Conservation (phyloP, 2,329 filamentous ascomycete genomes). For the Colletotrichum truncatum region DNA sequence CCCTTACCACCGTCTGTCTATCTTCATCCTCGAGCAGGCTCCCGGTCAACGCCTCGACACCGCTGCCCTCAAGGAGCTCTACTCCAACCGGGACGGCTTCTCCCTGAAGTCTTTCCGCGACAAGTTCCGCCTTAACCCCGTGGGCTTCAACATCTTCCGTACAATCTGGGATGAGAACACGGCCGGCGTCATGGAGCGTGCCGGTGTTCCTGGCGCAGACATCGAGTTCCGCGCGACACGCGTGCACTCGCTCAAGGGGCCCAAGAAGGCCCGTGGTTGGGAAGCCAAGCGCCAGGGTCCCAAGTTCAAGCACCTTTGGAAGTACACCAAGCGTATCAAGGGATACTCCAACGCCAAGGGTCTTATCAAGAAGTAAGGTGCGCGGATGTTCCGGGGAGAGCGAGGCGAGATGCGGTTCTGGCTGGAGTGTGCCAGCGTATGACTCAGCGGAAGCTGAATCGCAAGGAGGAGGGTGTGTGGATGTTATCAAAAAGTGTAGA, state of each 20-base stretch:
- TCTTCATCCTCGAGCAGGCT: slow-evolving; percentile 86
- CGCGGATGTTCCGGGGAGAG: background rate
- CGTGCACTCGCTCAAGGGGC: slow-evolving; percentile 72
- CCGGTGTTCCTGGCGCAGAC: slow-evolving; percentile 78
- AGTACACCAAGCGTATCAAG: slow-evolving; percentile 69
- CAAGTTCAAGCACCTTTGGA: slow-evolving; percentile 73
- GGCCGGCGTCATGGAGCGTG: slow-evolving; percentile 84
- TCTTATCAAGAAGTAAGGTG: slow-evolving; percentile 46
- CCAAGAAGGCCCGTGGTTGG: slow-evolving; percentile 70
- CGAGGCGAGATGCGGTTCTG: background rate
- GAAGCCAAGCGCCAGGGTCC: slow-evolving; percentile 71
- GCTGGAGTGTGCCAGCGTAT: background rate
- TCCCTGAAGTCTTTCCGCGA: slow-evolving; percentile 78
- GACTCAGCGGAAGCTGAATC: slow-evolving; percentile 1
- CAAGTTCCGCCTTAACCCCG: slow-evolving; percentile 73
- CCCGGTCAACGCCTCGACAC: slow-evolving; percentile 68
- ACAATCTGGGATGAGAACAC: slow-evolving; percentile 90
- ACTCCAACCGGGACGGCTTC: slow-evolving; percentile 62
- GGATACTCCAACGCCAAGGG: slow-evolving; percentile 52
- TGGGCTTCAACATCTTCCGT: slow-evolving; percentile 90
- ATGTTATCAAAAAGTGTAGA: slow-evolving; percentile 29
- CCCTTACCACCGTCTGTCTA: slow-evolving; percentile 87
- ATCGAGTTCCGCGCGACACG: slow-evolving; percentile 86
- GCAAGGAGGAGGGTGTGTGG: background rate
- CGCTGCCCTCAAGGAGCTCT: slow-evolving; percentile 62